Base-by-base conservation (phyloP, 2,329 filamentous ascomycete species). In the Colletotrichum phormii region DNA sequence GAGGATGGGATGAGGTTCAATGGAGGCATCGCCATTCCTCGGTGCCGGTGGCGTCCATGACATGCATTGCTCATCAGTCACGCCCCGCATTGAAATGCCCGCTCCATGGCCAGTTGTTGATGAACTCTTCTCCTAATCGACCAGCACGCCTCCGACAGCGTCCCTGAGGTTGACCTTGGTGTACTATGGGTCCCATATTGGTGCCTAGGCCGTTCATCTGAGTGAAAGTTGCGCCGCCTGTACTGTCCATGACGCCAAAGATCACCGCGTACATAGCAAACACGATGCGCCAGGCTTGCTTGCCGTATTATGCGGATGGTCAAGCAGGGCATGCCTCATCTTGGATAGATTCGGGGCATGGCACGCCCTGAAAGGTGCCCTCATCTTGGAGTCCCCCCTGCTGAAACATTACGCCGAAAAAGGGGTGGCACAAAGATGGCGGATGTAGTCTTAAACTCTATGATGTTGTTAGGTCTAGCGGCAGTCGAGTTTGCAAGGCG, bases 361-460 rank as follows among this genome's bases (percentile, higher is more conserved):
- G 46, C 37, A 55, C 42, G 54, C 33, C 33, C 64, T 59, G 51
- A 35, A 35, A 42, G 37, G 54, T 18, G 18, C 13, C 13, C 29
- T 26, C 42, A 5, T 55, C 22, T 64, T 24, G 13, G 58, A 54
- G 55, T 18, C 6, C 15, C 15, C 26, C 13, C 13, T 31, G 29
- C 29, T 59, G 54, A 70, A 64, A 59, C 63, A 64, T 55, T 35
- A 15, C 6, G 61, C 26, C 22, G 37, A 54, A 31, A 72, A 54
- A 60, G 69, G 64, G 55, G 60, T 70, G 60, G 60, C 66, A 72
- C 54, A 64, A 61, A 24, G 54, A n/a, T 61, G 66, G 55, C 31
- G 46, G 60, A 37, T 57, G 61, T 24, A 65, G 60, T 64, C 55
- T 64, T n/a, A 42, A 72, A 72, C 66, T 65, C 66, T 65, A 70